Base-by-base conservation (phyloP, 2,329 filamentous ascomycete genomes). In the Pseudogymnoascus verrucosus region DNA sequence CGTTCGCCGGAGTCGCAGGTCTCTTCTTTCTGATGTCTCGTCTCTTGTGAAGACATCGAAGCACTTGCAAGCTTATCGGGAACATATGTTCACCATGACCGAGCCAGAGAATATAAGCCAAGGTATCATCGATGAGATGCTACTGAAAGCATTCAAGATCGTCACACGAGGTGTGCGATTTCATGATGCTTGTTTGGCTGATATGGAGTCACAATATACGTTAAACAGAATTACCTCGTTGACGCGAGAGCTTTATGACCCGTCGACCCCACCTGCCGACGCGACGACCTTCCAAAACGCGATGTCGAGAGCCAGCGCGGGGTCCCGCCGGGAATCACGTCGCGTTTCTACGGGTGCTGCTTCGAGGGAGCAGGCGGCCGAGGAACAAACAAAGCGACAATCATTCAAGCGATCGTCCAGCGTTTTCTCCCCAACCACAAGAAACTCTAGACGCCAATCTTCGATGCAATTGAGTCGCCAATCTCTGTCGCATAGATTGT, bases 91-190 rank as follows among this genome's bases (percentile, higher is more conserved):
- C 90, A 64, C 81, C 78, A 65, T 79, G 80, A 3, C 68, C 76
- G 78, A 81, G 0, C 73, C 77, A 0, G 82, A 88, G 31, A 81
- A 85, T 54, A 80, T 89, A 11, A 91, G 91, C 70, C 31, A 39
- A 5, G 85, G 89, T 69, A 84, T 93, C 64, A 84, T 97, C 64
- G 93, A 98, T 71, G 90, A 96, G 74, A 91, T 98, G 84, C 89
- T 98, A 23, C 78, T 96, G 62, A 95, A 93, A 74, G 93, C 93
- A 0, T 98, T 96, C 79, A 92, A 90, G 72, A 92, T 98, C 62
- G 90, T 96, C n/a, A 93, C 88, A 59, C 88, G 93, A 70, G 92
- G 90, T 12, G 91, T 97, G 26, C 84, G 89, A 51, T 98, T 99
- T 71, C 82, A 96, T 44, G 95, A 99, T 69, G 82, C 93, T 1